Percentiles rank a stretch among this genome's conserved stretches.
These are phyloP conservation scores for Suillus weaverae DNA, from an alignment of 768 basidiomycete genomes.

Conservation along the genomic window DNA sequence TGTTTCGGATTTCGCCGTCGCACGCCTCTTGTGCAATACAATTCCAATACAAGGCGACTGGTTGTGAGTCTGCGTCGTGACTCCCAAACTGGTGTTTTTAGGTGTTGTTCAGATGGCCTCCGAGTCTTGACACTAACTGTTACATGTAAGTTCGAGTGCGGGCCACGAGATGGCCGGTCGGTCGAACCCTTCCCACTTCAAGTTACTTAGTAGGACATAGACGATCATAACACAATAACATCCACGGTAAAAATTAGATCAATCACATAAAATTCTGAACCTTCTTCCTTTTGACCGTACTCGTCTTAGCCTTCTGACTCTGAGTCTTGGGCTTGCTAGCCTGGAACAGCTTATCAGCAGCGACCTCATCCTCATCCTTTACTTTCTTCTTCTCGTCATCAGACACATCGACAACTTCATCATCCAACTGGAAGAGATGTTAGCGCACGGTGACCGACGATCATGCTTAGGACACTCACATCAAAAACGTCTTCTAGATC, in stretches of 20 bases:
- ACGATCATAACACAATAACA: no score
- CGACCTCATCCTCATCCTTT: constrained; percentile 45
- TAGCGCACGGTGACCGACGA: background rate
- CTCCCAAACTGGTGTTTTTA: background rate
- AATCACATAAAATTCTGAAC: constrained; percentile 10
- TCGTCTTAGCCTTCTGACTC: constrained; percentile 23
- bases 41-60: background rate
- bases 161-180: background rate
- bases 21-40: no score
- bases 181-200: background rate
- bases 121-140: background rate
- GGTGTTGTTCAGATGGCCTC: background rate
- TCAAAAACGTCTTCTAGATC: constrained; percentile 93
- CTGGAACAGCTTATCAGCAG: constrained; percentile 61
- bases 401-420: constrained; percentile 44
- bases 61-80: background rate
- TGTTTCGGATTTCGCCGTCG: no score
- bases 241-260: background rate
- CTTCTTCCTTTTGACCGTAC: constrained; percentile 23
- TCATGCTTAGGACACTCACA: constrained; percentile 40
- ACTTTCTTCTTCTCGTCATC: constrained; percentile 46
- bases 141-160: background rate
- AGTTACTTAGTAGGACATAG: background rate
- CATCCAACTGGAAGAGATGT: constrained; percentile 40
- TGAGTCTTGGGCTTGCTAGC: constrained; percentile 46